Percentiles rank a stretch among this genome's conserved stretches.
These are phyloP conservation scores for Stachybotrys echinatus DNA, from an alignment of 2,329 filamentous ascomycete genomes.

Conservation along the genomic window DNA sequence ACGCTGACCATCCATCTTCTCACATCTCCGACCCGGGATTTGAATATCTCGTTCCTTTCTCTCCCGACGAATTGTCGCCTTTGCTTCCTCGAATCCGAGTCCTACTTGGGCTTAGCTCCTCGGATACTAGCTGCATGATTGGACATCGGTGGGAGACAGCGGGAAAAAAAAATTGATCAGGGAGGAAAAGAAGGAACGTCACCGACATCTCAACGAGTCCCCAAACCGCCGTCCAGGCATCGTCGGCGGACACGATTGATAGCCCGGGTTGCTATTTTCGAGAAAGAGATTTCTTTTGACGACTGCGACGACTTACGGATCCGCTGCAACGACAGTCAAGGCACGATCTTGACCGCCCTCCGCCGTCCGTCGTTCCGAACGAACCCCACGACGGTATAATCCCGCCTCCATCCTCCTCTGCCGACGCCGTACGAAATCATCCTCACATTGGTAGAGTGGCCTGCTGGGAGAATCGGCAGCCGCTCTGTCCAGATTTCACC, in stretches of 20 bases:
- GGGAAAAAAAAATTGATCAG: background rate
- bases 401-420: background rate
- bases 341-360: slow-evolving; percentile 10
- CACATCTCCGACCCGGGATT: background rate
- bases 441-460: slow-evolving; percentile 3
- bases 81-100: background rate
- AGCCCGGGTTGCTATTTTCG: background rate
- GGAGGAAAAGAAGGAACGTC: background rate
- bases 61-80: background rate
- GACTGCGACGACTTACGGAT: slow-evolving; percentile 10
- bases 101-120: background rate
- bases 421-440: background rate
- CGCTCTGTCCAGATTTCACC: background rate
- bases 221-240: background rate
- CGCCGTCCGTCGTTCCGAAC: background rate
- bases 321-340: slow-evolving; percentile 7
- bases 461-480: slow-evolving; percentile 17
- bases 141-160: background rate
- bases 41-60: background rate
- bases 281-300: no score
- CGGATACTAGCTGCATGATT: background rate
- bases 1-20: background rate
- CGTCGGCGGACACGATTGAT: background rate
- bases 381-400: background rate
- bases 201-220: background rate